Base-by-base conservation (phyloP, 208 protist genomes). In the Leishmania tarentolae region DNA sequence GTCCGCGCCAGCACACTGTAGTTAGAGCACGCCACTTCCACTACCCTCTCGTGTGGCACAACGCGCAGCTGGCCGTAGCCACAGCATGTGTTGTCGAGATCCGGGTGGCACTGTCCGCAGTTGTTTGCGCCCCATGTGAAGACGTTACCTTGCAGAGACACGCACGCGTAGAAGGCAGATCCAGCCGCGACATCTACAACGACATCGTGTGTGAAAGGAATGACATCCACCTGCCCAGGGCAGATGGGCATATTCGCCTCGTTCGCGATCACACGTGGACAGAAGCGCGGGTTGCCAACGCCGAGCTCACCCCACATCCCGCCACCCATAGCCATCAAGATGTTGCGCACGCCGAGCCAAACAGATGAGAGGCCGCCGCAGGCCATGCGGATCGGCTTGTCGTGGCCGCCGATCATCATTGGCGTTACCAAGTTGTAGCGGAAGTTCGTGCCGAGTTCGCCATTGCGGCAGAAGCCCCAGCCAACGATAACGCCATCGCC, bases 271-370 rank as follows among this genome's bases (percentile, higher is more conserved):
- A 94, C 85, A 44, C 87, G 83, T 15, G 91, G 88, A 75, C 83
- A 94, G 80, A 88, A 88, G 59, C 86, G 83, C 35, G 89, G 92
- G 77, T 93, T 90, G 50, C 90, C 90, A 19, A 94, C 86, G 13
- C 88, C 93, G 61, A 97, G 86, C 85, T 95, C 88, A 24, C 93
- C 93, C 92, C 93, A 97, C 81, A 88, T 89, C 35, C 90, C 91
- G 46, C 89, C 88, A 35, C 93, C 93, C 91, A 95, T 95, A 42
- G 90, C 91, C 80, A 92, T 85, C 44, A 95, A 69, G n/a, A 88
- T 83, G 75, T 88, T 91, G 47, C 83, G 90, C 56, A 87, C 78
- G 28, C 91, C 91, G 0, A 95, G 88, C 89, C 91, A 95, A 1
- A 92, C 83, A 9, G 93, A 95, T 1, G 91, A 91, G 13, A 92